These are phyloP conservation scores for Metschnikowia hibisci DNA, from an alignment of 805 yeast species.

Conservation along the genomic window DNA sequence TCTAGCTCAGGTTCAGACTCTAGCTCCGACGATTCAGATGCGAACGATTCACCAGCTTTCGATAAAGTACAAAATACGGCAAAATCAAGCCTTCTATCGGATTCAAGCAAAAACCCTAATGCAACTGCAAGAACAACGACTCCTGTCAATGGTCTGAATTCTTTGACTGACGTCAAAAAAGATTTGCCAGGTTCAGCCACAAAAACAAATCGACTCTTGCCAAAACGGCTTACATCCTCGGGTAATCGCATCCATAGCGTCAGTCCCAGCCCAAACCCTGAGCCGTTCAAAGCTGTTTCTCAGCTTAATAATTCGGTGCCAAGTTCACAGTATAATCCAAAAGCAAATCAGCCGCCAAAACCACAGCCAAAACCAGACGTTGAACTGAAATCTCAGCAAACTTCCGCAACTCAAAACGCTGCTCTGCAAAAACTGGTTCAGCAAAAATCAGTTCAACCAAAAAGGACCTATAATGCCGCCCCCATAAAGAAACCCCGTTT, in stretches of 20 bases:
- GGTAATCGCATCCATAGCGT: background rate
- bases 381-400: no score
- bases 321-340: no score
- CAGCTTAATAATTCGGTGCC: background rate
- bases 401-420: background rate
- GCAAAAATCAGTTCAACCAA: no score
- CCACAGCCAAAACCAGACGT: no score
- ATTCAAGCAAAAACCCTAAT: background rate
- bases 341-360: no score
- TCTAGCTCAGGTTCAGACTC: background rate
- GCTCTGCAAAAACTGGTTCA: background rate
- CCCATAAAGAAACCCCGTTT: slow-evolving; percentile 8
- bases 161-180: background rate
- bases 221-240: slow-evolving; percentile 1
- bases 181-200: background rate
- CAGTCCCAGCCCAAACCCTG: background rate
- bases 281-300: background rate
- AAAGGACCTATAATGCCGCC: background rate
- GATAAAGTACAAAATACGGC: background rate
- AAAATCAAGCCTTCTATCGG: background rate
- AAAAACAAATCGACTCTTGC: background rate
- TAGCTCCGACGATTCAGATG: background rate
- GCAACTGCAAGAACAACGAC: background rate
- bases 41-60: background rate
- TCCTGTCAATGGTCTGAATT: background rate